phyloP scores from a whole-genome alignment of 106 monocot genomes.

The Allium cepa region DNA sequence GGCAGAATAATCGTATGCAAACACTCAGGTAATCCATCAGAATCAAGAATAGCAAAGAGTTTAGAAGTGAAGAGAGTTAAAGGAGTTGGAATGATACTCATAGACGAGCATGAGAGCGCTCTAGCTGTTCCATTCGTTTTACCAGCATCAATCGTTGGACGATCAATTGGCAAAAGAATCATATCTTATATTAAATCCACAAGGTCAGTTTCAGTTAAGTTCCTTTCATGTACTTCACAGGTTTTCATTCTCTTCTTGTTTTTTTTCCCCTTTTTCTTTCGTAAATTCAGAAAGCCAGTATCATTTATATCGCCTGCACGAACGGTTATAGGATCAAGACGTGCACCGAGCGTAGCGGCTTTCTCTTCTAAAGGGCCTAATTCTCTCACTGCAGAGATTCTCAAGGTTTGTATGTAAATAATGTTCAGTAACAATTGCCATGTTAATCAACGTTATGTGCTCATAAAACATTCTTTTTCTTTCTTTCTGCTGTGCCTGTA shows the following conservation, averaged over 20 bases:
- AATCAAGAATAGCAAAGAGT: slow-evolving; percentile 73
- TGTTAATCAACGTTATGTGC: background rate
- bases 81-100: slow-evolving; percentile 83
- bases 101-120: slow-evolving; percentile 58
- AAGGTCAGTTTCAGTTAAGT: slow-evolving; percentile 33
- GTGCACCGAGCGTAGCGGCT: slow-evolving; percentile 57
- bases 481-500: slow-evolving; percentile 12
- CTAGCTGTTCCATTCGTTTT: slow-evolving; percentile 64
- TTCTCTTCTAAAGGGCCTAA: slow-evolving; percentile 97
- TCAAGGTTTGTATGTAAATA: slow-evolving; percentile 44
- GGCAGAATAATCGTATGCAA: slow-evolving; percentile 72
- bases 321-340: slow-evolving; percentile 40
- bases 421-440: background rate
- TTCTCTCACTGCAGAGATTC: slow-evolving; percentile 70
- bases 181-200: slow-evolving; percentile 63
- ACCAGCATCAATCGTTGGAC: slow-evolving; percentile 58
- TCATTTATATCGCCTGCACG: slow-evolving; percentile 51
- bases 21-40: slow-evolving; percentile 50
- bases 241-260: background rate
- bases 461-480: background rate
- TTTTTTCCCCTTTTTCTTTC: background rate
- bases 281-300: slow-evolving; percentile 39
- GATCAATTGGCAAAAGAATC: slow-evolving; percentile 38
- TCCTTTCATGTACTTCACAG: background rate
- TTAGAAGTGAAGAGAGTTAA: slow-evolving; percentile 58